These are phyloP conservation scores for Xylariaceae sp. DNA, from an alignment of 2,329 filamentous ascomycete species.

Conservation along the genomic window DNA sequence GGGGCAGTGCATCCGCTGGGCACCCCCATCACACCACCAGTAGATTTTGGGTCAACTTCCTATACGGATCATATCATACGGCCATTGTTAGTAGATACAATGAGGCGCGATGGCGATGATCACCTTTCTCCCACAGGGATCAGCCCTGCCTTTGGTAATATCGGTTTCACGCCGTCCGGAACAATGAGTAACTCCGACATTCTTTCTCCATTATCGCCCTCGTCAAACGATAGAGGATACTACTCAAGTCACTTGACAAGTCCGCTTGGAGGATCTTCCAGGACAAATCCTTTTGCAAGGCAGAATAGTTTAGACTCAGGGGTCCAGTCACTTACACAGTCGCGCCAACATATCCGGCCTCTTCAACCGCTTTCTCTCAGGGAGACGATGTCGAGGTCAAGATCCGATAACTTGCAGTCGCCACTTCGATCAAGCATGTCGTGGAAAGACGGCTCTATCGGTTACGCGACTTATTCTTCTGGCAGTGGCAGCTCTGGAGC, in stretches of 20 bases:
- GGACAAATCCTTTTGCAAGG: conserved; percentile 51
- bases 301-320: conserved; percentile 44
- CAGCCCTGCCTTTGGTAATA: conserved; percentile 62
- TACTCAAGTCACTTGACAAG: conserved; percentile 47
- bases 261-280: conserved; percentile 45
- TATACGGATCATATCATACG: conserved; percentile 61
- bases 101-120: conserved; percentile 59
- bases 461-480: conserved; percentile 51
- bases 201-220: conserved; percentile 54
- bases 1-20: conserved; percentile 55
- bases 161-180: conserved; percentile 57
- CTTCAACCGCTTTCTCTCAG: conserved; percentile 56
- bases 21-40: conserved; percentile 45
- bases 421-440: conserved; percentile 58
- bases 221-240: conserved; percentile 51
- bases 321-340: conserved; percentile 44
- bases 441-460: conserved; percentile 58
- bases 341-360: conserved; percentile 46
- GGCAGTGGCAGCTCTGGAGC: conserved; percentile 45
- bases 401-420: conserved; percentile 56
- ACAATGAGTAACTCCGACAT: conserved; percentile 51
- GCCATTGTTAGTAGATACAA: conserved; percentile 63
- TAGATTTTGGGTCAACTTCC: conserved; percentile 45
- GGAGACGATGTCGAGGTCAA: conserved; percentile 53
- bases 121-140: conserved; percentile 64